Base-by-base conservation (phyloP, 768 basidiomycete species). In the Boletus sp. region DNA sequence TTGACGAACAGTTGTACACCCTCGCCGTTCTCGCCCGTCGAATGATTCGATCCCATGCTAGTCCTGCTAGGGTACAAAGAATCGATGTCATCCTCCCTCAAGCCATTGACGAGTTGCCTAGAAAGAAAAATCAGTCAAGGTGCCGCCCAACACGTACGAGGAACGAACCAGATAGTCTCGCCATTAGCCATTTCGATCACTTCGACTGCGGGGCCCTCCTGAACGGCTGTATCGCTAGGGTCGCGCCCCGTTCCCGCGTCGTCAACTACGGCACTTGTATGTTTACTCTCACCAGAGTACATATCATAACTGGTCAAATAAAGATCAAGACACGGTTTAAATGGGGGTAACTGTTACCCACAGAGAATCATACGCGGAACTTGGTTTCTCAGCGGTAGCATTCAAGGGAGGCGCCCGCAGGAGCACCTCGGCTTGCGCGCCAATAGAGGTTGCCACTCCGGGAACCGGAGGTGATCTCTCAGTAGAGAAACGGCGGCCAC, bases 131-230 rank as follows among this genome's bases (percentile, higher is more conserved):
- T 50, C 32, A 59, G 42, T 38, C 19, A 7, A 21, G n/a, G 25
- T 33, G 6, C 33, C 52, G 21, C 13, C 1, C 8, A 10, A n/a
- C 1, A 37, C 35, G 46, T 34, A 57, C 5, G 10, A 53, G 42
- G 43, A 76, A 76, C 83, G 54, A 51, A 89, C 91, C 91, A 93
- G 56, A 93, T 84, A 8, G 88, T 90, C 67, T 92, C 85, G 23
- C 91, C 91, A 65, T 91, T 91, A n/a, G 88, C 87, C 63, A 91
- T 73, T 65, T 93, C 87, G 51, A 93, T 78, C 41, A 93, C 79
- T 70, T 93, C 88, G 30, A 93, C 73, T 5, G 85, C 90, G 45
- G 85, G 81, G 13, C 81, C 83, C 47, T 80, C 61, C 56, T 70
- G 67, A 46, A 68, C 38, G 63, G 70, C 56, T 67, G 70, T 45